Percentiles rank a stretch among this genome's conserved stretches.
Conservation (phyloP, 192 early-diverging fungal species). For the Rhizoclosmatium globosum region DNA sequence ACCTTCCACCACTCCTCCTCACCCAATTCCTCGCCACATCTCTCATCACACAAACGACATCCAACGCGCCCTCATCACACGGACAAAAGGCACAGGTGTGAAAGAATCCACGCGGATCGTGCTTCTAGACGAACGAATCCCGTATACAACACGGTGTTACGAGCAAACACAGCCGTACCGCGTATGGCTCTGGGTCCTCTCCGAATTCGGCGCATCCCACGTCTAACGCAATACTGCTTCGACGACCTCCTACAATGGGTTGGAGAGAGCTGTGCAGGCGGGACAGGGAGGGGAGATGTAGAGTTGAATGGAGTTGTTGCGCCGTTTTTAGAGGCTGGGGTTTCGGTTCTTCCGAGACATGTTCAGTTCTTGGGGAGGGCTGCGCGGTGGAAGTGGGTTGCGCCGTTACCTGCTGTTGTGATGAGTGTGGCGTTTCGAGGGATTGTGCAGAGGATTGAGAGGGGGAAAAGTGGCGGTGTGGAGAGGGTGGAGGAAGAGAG, state of each 20-base stretch:
- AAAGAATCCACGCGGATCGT: neutral
- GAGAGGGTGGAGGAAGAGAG: neutral
- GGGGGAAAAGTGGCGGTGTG: neutral
- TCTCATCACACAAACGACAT: neutral
- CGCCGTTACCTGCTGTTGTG: slow-evolving; percentile 14
- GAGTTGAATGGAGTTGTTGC: slow-evolving; percentile 9
- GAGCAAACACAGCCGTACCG: slow-evolving; percentile 27
- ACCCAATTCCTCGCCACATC: slow-evolving; percentile 6
- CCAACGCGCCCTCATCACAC: slow-evolving; percentile 6
- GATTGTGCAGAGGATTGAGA: neutral
- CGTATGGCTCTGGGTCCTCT: slow-evolving; percentile 31
- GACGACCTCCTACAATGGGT: slow-evolving; percentile 40
- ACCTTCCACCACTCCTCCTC: neutral
- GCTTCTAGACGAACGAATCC: neutral
- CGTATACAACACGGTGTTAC: slow-evolving; percentile 37
- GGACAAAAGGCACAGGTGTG: neutral
- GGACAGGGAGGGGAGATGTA: neutral
- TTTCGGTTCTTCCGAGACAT: slow-evolving; percentile 24
- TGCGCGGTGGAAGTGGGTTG: slow-evolving; percentile 12
- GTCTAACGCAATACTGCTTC: slow-evolving; percentile 31
- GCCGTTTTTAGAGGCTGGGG: slow-evolving; percentile 21
- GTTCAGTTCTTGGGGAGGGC: slow-evolving; percentile 23
- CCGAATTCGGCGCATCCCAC: slow-evolving; percentile 15
- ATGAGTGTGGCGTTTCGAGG: neutral
- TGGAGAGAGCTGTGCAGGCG: slow-evolving; percentile 15